Conservation (phyloP, 1,284 basidiomycete species). For the Cutaneotrichosporon dermatis region DNA sequence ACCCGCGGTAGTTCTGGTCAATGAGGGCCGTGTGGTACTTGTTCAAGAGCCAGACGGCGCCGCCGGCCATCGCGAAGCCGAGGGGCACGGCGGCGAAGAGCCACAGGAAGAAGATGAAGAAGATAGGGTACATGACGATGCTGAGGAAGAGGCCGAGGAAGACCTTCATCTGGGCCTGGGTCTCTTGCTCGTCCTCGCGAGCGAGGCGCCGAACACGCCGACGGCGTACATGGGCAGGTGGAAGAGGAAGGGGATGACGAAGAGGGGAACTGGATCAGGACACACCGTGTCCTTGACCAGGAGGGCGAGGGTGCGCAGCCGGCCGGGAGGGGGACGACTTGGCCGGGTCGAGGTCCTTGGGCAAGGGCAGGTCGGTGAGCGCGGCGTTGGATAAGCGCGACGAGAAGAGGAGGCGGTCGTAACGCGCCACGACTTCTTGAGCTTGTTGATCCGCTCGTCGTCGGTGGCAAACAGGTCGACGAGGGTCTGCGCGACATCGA, state of each 20-base stretch:
- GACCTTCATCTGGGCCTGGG: slow-evolving; percentile 88
- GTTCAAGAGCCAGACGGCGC: slow-evolving; percentile 64
- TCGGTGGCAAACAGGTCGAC: slow-evolving; percentile 73
- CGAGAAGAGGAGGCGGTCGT: slow-evolving; percentile 78
- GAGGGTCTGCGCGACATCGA: slow-evolving; percentile 78
- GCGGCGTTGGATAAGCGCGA: slow-evolving; percentile 76
- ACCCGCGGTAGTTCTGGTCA: slow-evolving; percentile 74
- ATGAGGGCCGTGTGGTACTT: slow-evolving; percentile 60
- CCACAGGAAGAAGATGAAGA: slow-evolving; percentile 78
- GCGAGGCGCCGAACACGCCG: slow-evolving; percentile 64
- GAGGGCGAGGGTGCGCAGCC: slow-evolving; percentile 70
- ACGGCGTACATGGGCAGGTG: slow-evolving; percentile 79
- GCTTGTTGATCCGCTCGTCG: slow-evolving; percentile 57
- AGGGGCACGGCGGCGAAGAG: slow-evolving; percentile 64
- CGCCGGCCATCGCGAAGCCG: slow-evolving; percentile 54
- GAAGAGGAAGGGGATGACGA: slow-evolving; percentile 73
- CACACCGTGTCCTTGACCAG: slow-evolving; percentile 71
- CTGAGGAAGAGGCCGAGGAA: slow-evolving; percentile 72
- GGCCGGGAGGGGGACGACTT: slow-evolving; percentile 66
- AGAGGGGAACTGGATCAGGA: slow-evolving; percentile 76
- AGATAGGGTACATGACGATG: slow-evolving; percentile 69
- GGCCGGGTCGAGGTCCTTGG: slow-evolving; percentile 71
- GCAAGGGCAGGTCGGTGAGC: slow-evolving; percentile 63
- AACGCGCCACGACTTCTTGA: slow-evolving; percentile 70
- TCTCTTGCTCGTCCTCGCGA: slow-evolving; percentile 79